These are phyloP conservation scores for Furcasterigmium sp. DNA, from an alignment of 2,329 filamentous ascomycete genomes.

Conservation along the genomic window DNA sequence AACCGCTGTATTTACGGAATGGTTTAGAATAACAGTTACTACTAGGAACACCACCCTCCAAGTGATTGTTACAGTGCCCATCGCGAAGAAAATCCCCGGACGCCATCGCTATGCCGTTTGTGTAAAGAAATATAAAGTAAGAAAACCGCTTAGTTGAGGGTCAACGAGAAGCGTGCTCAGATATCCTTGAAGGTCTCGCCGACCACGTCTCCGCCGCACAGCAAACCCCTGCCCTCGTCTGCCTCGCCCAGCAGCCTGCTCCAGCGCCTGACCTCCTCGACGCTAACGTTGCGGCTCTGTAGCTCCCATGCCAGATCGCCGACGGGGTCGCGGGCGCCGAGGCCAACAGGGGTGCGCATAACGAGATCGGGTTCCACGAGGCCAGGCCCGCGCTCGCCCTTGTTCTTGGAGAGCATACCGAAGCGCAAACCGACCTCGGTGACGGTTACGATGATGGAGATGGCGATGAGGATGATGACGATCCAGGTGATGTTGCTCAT, in stretches of 20 bases:
- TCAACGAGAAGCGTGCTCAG: constrained; percentile 2
- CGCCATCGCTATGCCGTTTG: neutral
- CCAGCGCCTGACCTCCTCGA: constrained; percentile 16
- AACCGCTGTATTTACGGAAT: too few relatives aligned
- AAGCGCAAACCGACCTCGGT: constrained; percentile 87
- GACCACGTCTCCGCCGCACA: constrained; percentile 11
- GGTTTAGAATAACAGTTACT: too few relatives aligned
- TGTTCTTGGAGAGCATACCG: constrained; percentile 55
- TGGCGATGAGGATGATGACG: constrained; percentile 85
- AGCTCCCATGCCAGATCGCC: constrained; percentile 11
- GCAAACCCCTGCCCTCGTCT: constrained; percentile 1
- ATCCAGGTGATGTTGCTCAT: constrained; percentile 98
- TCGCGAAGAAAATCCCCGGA: neutral
- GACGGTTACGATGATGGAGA: constrained; percentile 87
- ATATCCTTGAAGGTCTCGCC: constrained; percentile 11
- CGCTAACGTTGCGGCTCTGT: constrained; percentile 9
- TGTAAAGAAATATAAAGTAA: neutral
- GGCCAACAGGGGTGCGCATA: neutral
- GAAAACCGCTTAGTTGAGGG: too few relatives aligned
- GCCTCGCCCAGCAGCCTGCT: constrained; percentile 14
- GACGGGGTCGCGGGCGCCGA: neutral
- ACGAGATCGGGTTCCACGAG: too few relatives aligned
- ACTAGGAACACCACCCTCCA: too few relatives aligned
- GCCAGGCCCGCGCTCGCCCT: constrained; percentile 9
- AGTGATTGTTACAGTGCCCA: too few relatives aligned